Percentiles rank a stretch among this genome's conserved stretches.
phyloP scores from a whole-genome alignment of 1,139 yeast species.

The Kodamaea suecica region DNA sequence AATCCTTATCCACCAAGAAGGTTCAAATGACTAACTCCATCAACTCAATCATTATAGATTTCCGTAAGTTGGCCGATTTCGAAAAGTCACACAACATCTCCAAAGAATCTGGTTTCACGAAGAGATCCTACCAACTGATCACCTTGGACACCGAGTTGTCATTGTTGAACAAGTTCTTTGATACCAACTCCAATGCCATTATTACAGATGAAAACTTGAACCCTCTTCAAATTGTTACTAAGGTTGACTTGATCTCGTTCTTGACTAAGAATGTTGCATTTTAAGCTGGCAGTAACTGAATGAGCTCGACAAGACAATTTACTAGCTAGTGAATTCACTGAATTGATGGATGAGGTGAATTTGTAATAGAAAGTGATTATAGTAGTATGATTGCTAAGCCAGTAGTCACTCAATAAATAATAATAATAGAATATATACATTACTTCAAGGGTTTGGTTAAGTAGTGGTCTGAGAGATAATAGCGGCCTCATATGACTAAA shows the following conservation, averaged over 20 bases:
- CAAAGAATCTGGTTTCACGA: constrained; percentile 59
- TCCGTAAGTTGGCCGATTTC: constrained; percentile 67
- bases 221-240: constrained; percentile 84
- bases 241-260: constrained; percentile 77
- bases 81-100: constrained; percentile 64
- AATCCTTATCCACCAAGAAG: constrained; percentile 62
- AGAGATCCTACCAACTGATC: constrained; percentile 65
- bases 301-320: not conserved
- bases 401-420: too few relatives aligned
- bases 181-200: constrained; percentile 82
- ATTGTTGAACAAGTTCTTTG: constrained; percentile 76
- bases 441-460: too few relatives aligned
- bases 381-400: too few relatives aligned
- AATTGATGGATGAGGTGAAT: too few relatives aligned
- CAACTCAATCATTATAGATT: constrained; percentile 64
- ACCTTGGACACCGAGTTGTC: constrained; percentile 66
- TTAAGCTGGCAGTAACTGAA: constrained; percentile 4
- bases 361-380: too few relatives aligned
- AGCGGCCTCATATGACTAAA: too few relatives aligned
- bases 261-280: constrained; percentile 40
- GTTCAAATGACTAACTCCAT: constrained; percentile 61
- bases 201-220: constrained; percentile 69
- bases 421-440: too few relatives aligned
- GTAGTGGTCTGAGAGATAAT: too few relatives aligned
- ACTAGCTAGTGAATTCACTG: too few relatives aligned